Evolutionary conservation across 805 yeast species (phyloP).

Genomic region (Priceomyces fermenticarens): DNA sequence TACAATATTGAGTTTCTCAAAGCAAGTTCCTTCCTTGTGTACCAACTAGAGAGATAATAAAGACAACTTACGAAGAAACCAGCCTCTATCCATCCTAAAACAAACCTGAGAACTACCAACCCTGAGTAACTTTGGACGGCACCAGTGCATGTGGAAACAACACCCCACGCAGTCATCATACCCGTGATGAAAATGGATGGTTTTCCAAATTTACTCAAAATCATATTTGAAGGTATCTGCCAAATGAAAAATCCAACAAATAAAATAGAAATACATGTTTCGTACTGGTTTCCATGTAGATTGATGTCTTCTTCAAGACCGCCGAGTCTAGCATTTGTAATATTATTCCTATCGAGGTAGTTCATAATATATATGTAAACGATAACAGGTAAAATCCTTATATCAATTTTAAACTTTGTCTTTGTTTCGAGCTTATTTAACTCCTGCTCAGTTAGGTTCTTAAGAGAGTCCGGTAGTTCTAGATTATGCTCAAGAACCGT

Average conservation of each 20-base stretch:
- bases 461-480: conserved; percentile 29
- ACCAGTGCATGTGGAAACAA: conserved; percentile 45
- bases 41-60: conserved; percentile 54
- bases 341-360: conserved; percentile 50
- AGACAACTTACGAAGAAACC: conserved; percentile 48
- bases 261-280: conserved; percentile 50
- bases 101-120: conserved; percentile 43
- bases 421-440: conserved; percentile 40
- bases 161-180: conserved; percentile 53
- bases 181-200: conserved; percentile 50
- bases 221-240: conserved; percentile 49
- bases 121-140: conserved; percentile 44
- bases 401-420: conserved; percentile 46
- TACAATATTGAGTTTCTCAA: conserved; percentile 49
- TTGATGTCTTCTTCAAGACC: conserved; percentile 45
- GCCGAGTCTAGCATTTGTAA: conserved; percentile 53
- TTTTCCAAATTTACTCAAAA: conserved; percentile 43
- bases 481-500: conserved; percentile 7
- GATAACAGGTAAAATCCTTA: conserved; percentile 48
- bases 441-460: conserved; percentile 36
- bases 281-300: conserved; percentile 42
- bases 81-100: conserved; percentile 48
- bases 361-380: conserved; percentile 51
- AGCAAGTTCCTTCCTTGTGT: conserved; percentile 48
- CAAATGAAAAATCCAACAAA: conserved; percentile 48